Conservation (phyloP, 768 basidiomycete species). For the Trametopsis cervina region DNA sequence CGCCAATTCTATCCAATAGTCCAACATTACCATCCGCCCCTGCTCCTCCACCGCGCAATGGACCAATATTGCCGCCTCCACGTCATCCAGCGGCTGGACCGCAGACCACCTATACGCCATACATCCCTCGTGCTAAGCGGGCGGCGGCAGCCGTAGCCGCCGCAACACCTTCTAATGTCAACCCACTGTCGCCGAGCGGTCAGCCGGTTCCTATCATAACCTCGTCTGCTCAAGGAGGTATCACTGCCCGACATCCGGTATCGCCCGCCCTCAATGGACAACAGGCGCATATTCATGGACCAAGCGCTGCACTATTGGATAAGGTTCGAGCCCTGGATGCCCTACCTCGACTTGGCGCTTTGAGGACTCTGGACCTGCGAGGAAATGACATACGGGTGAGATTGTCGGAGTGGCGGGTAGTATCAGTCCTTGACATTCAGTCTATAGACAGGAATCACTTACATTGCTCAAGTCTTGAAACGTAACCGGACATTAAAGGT, state of each 20-base stretch:
- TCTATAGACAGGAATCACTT: conserved; percentile 64
- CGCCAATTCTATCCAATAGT: conserved; percentile 26
- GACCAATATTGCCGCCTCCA: conserved; percentile 40
- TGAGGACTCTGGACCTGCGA: conserved; percentile 85
- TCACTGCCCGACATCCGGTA: conserved; percentile 39
- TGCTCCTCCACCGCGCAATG: conserved; percentile 26
- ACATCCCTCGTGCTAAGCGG: conserved; percentile 63
- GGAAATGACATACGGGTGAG: conserved; percentile 89
- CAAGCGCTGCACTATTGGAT: conserved; percentile 74
- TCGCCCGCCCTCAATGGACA: conserved; percentile 14
- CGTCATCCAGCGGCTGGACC: conserved; percentile 42
- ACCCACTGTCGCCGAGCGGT: conserved; percentile 34
- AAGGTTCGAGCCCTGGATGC: conserved; percentile 88
- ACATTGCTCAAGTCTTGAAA: conserved; percentile 92
- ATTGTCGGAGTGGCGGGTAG: conserved; percentile 11
- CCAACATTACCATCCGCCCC: conserved; percentile 31
- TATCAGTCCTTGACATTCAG: conserved; percentile 6
- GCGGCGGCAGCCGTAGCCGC: conserved; percentile 22
- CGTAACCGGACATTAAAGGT: conserved; percentile 93
- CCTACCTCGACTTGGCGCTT: conserved; percentile 75
- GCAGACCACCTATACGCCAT: conserved; percentile 80
- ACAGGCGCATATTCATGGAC: conserved; percentile 32
- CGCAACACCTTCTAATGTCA: conserved; percentile 17
- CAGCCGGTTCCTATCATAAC: conserved; percentile 67
- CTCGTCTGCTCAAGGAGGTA: conserved; percentile 38